A percentile compares a stretch with the other conserved stretches of the same genome.
Conservation (phyloP, 371 early-diverging fungal species). For the Fennellomyces sp. region DNA sequence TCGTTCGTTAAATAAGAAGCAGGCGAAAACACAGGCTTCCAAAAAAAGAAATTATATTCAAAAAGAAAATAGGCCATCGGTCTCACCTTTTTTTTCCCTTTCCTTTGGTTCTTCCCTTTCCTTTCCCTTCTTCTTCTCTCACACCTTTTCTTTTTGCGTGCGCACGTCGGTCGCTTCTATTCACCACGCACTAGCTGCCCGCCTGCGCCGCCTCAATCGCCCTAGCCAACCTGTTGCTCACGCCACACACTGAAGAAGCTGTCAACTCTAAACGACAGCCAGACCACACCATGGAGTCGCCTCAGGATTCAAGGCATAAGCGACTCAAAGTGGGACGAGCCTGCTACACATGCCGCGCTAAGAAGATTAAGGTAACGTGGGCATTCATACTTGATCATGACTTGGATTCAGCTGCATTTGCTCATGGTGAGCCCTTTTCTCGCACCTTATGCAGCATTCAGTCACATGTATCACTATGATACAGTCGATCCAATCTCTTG, state of each 20-base stretch:
- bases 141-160: neutral
- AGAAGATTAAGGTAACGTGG: conserved; percentile 48
- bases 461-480: neutral
- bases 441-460: neutral
- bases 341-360: conserved; percentile 49
- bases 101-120: neutral
- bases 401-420: neutral
- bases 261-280: neutral
- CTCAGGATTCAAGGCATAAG: conserved; percentile 25
- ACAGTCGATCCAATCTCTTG: neutral
- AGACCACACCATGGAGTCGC: neutral
- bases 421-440: neutral
- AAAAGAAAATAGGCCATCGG: neutral
- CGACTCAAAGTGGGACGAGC: conserved; percentile 49
- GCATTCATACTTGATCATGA: neutral
- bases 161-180: too few relatives aligned
- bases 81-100: neutral
- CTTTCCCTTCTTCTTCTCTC: neutral
- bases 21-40: neutral
- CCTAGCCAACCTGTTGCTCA: neutral
- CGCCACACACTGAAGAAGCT: conserved; percentile 4
- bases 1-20: neutral
- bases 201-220: neutral
- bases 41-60: neutral
- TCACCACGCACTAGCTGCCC: too few relatives aligned